Base-by-base conservation (phyloP, 2,329 filamentous ascomycete species). In the Cryphonectria japonica region DNA sequence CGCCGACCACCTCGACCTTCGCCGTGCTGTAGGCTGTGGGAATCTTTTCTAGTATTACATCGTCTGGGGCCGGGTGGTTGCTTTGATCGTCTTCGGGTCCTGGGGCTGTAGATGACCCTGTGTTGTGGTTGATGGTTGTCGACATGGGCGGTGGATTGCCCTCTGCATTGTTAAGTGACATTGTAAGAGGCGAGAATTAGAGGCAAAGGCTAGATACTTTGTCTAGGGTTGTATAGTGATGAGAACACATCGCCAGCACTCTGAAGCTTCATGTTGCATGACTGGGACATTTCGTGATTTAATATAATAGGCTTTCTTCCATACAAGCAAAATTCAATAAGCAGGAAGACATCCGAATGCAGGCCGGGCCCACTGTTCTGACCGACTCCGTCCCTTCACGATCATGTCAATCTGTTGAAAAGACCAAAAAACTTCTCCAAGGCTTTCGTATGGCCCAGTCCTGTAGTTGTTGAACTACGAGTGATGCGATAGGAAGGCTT, bases 1-100 rank as follows among this genome's bases (percentile, higher is more conserved):
- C 72, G 68, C 73, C 59, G 34, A 73, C 65, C 22, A 71, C 70
- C 41, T 76, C 74, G 52, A 75, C 71, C 11, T 66, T 71, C 62
- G 72, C 74, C 11, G 62, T 62, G 37, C 66, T 57, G 34, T 16
- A 39, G 14, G 46, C 67, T 11, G 70, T 69, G 43, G 67, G 43
- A 22, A 22, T 57, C 19, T 43, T 69, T 14, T 43, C 13, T 54
- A 69, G 16, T 50, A 22, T 22, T 22, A 50, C 16, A 8, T 50
- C 7, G 19, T 7, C 9, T 11, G 39, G 34, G n/a, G 9, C 37
- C 52, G 41, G 14, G 14, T 19, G n/a, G 43, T 19, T 46, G 2
- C 9, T 39, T 9, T 39, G 37, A 39, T 19, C n/a, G 19, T 37
- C 26, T 13, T 68, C 64, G 8, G 67, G 16, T 26, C 63, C 34